phyloP scores from a whole-genome alignment of 2,329 filamentous ascomycete genomes.

The Fusarium sp. region DNA sequence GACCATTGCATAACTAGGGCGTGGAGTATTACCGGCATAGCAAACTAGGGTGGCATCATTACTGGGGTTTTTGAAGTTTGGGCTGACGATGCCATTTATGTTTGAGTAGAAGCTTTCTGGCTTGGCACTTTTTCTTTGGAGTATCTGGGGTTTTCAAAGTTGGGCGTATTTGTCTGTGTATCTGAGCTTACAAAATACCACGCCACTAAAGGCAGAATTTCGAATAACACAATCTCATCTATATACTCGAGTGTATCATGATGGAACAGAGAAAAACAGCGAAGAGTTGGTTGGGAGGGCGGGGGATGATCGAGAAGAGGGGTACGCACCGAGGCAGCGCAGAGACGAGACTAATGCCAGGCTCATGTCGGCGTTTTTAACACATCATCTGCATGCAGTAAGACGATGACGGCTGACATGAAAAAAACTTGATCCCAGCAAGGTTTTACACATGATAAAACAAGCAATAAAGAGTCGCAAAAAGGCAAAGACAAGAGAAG shows the following conservation, averaged over 20 bases:
- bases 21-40: constrained; percentile 44
- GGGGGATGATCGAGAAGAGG: constrained; percentile 29
- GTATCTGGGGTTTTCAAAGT: constrained; percentile 41
- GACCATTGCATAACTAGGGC: constrained; percentile 44
- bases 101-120: constrained; percentile 39
- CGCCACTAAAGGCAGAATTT: constrained; percentile 40
- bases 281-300: constrained; percentile 6
- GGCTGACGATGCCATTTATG: constrained; percentile 36
- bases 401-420: constrained; percentile 24
- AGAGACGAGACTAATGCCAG: constrained; percentile 29
- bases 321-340: constrained; percentile 19
- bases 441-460: constrained; percentile 12
- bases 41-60: constrained; percentile 41
- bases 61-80: constrained; percentile 41
- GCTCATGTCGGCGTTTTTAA: constrained; percentile 31
- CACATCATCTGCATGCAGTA: constrained; percentile 37
- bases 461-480: constrained; percentile 20
- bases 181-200: constrained; percentile 44
- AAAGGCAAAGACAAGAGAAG: constrained; percentile 14
- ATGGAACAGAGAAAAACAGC: neutral
- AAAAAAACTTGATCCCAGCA: neutral
- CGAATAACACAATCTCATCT: constrained; percentile 14
- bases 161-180: constrained; percentile 37
- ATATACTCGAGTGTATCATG: neutral
- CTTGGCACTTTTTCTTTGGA: constrained; percentile 42